phyloP scores from a whole-genome alignment of 305 asterid genomes.

The Ruellia speciosa region DNA sequence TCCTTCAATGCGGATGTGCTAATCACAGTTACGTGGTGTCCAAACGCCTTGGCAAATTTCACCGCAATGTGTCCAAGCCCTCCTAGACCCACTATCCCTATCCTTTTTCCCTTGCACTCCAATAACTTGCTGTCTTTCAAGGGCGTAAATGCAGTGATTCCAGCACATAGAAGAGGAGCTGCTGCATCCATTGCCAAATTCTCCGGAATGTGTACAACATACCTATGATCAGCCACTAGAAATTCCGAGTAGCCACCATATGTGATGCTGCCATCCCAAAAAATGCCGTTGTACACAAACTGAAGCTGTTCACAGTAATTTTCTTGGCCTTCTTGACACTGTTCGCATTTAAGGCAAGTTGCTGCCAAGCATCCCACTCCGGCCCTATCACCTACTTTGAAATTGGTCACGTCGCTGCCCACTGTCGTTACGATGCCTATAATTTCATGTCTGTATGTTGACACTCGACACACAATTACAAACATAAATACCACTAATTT shows the following conservation, averaged over 20 bases:
- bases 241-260: constrained; percentile 84
- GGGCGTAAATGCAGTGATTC: constrained; percentile 59
- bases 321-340: constrained; percentile 50
- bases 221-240: constrained; percentile 69
- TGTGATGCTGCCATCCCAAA: constrained; percentile 87
- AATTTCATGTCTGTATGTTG: constrained; percentile 58
- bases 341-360: constrained; percentile 65
- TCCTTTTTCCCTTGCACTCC: constrained; percentile 34
- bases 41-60: constrained; percentile 71
- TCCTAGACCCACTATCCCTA: constrained; percentile 76
- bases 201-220: constrained; percentile 65
- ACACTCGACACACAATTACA: no score
- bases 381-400: constrained; percentile 64
- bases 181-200: constrained; percentile 69
- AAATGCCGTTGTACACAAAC: constrained; percentile 66
- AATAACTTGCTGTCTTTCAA: constrained; percentile 55
- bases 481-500: no score
- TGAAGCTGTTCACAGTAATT: constrained; percentile 68
- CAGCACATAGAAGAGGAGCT: constrained; percentile 77
- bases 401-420: constrained; percentile 62
- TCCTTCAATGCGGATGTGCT: constrained; percentile 84
- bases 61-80: constrained; percentile 79
- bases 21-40: constrained; percentile 66
- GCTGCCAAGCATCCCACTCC: constrained; percentile 90
- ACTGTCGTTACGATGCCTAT: constrained; percentile 63